These are phyloP conservation scores for Trichoderma breve DNA, from an alignment of 2,329 filamentous ascomycete species.

Conservation along the genomic window DNA sequence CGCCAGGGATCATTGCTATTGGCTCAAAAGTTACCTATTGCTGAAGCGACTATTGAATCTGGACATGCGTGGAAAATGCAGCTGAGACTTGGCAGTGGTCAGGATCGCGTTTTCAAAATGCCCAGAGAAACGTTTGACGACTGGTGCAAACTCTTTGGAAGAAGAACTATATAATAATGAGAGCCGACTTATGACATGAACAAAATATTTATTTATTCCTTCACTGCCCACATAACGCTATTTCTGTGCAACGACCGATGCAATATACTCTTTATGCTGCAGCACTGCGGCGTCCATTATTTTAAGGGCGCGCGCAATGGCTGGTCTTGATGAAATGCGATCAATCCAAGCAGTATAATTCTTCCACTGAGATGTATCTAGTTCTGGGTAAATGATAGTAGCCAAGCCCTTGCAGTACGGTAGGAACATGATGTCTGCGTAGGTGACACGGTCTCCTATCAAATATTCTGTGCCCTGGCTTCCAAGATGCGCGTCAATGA, in stretches of 20 bases:
- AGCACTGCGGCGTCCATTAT: neutral
- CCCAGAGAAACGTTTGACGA: neutral
- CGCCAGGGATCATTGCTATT: neutral
- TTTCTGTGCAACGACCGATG: neutral
- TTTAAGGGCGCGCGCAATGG: neutral
- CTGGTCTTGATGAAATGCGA: neutral
- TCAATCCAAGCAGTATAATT: neutral
- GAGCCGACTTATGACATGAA: neutral
- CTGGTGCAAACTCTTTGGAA: neutral
- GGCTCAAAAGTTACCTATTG: neutral
- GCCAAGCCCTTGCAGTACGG: neutral
- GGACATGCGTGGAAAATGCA: neutral
- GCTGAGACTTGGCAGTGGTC: neutral
- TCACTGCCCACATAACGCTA: neutral
- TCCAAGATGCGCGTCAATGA: neutral
- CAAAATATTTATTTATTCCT: neutral
- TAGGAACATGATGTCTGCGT: neutral
- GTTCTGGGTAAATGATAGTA: neutral
- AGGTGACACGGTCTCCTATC: neutral
- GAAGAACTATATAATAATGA: neutral
- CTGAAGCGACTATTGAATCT: neutral
- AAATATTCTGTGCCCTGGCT: neutral
- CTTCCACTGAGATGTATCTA: neutral
- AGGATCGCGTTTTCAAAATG: neutral
- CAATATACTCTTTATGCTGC: neutral